Evolutionary conservation across 129 eudicot species (phyloP), one percentile per base, ranked within the genome.

Genomic region (Arctium minus): DNA sequence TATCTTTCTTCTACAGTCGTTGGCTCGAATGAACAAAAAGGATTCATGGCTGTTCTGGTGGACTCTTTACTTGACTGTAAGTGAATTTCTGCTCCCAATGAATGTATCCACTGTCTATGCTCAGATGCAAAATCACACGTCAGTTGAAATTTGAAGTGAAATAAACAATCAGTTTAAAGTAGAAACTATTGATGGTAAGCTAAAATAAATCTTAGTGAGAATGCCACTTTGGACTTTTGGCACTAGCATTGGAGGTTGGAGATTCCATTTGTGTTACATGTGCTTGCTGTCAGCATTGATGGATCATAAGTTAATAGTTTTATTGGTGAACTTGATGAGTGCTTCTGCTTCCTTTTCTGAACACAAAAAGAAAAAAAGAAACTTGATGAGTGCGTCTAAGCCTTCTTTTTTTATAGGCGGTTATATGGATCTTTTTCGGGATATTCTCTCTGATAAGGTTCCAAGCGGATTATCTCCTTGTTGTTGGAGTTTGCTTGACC

Each of bases 31-130:
- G 90, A 96, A 96, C 94, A 93, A 96, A 92, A 96, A 96, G 92
- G 99, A 96, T 88, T 91, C 98, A 50, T 96, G 98, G 99, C 91
- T 96, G 72, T 96, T 96, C 87, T 96, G 99, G 99, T 96, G 97
- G 98, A 93, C 98, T 72, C 90, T 96, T 76, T 96, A 93, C 87
- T 92, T 93, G 81, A 93, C 95, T 29, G 99, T 93, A 90, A 91
- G 97, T 86, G 60, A 72, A 83, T 3, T 48, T 44, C 30, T 68
- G 36, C 73, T 33, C 9, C 46, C 4, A 29, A 40, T 30, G 36
- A 77, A 53, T 30, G 44, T 17, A 44, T 46, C 31, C 53, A 12
- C 8, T 76, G 22, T 30, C 3, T 33, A 44, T 17, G 29, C 8
- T 75, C 22, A 22, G 44, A 56, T 13, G 22, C 36, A 76, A 13